Conservation (phyloP, 139 green algal species). For the Micractinium conductrix region DNA sequence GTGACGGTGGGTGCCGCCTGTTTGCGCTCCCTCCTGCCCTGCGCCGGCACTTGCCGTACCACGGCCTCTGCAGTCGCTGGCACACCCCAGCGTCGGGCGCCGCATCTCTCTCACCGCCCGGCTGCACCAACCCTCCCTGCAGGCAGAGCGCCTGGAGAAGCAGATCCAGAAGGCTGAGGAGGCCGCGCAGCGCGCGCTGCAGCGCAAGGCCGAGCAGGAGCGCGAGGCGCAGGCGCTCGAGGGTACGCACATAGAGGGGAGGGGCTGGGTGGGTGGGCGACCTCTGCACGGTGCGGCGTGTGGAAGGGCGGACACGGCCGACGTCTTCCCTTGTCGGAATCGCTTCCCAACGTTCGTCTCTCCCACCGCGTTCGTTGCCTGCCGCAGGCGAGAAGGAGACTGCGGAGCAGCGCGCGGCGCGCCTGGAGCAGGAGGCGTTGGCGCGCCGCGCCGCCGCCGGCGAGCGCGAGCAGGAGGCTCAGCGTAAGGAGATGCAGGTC, state of each 20-base stretch:
- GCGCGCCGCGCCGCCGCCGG: constrained; percentile 9
- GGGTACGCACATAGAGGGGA: no score
- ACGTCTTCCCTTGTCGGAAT: no score
- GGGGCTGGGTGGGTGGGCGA: no score
- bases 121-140: no score
- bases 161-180: constrained; percentile 5
- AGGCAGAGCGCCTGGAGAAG: constrained; percentile 31
- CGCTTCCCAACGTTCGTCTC: background rate
- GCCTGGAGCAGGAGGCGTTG: constrained; percentile 31
- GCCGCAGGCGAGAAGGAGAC: constrained; percentile 29
- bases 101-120: no score
- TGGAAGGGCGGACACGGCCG: no score
- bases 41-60: no score
- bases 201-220: constrained; percentile 45
- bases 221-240: constrained; percentile 28
- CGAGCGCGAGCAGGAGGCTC: constrained; percentile 20
- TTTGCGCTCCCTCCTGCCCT: background rate
- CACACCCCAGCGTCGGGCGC: no score
- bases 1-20: constrained; percentile 15
- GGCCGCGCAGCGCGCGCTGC: constrained; percentile 18
- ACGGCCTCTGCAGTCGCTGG: no score
- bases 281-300: no score
- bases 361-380: background rate
- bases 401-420: constrained; percentile 12
- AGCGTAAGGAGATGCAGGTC: constrained; percentile 1